These are phyloP conservation scores for Yamadazyma dushanensis DNA, from an alignment of 1,139 yeast genomes.

Conservation along the genomic window DNA sequence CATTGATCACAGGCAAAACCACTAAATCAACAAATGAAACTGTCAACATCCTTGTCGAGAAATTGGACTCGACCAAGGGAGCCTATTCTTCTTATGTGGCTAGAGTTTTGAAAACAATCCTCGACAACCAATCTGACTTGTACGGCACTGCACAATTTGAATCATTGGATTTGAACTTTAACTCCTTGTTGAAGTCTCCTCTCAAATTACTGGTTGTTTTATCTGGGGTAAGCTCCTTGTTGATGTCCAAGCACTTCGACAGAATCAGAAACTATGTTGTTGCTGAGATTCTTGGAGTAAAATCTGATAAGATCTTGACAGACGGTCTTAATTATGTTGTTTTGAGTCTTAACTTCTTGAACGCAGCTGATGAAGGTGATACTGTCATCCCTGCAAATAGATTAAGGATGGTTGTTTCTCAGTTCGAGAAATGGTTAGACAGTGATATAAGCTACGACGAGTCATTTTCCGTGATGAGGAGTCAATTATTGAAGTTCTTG, in stretches of 20 bases:
- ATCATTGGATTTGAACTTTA: conserved; percentile 27
- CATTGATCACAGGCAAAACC: not conserved
- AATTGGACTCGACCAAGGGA: conserved; percentile 10
- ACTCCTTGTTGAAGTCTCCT: conserved; percentile 30
- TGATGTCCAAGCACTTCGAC: conserved; percentile 37
- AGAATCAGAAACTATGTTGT: conserved; percentile 61
- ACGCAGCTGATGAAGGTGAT: conserved; percentile 27
- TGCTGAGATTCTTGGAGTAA: conserved; percentile 63
- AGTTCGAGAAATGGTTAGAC: conserved; percentile 57
- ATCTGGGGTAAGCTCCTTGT: conserved; percentile 32
- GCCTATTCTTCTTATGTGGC: conserved; percentile 23
- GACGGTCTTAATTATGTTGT: conserved; percentile 50
- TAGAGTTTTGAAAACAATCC: conserved; percentile 23
- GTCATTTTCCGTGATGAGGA: conserved; percentile 50
- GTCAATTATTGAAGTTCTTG: conserved; percentile 53
- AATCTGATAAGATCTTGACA: conserved; percentile 31
- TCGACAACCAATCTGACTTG: conserved; percentile 29
- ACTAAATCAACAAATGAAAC: not conserved
- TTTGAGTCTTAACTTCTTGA: conserved; percentile 50
- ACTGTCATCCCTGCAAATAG: conserved; percentile 58
- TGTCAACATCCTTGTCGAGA: conserved; percentile 2
- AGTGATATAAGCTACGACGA: conserved; percentile 61
- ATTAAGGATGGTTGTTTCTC: conserved; percentile 56
- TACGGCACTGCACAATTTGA: conserved; percentile 28
- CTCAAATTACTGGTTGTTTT: conserved; percentile 40